A percentile compares a stretch with the other conserved stretches of the same genome.
phyloP scores from a whole-genome alignment of 2,329 filamentous ascomycete genomes.

The Talaromyces amestolkiae region DNA sequence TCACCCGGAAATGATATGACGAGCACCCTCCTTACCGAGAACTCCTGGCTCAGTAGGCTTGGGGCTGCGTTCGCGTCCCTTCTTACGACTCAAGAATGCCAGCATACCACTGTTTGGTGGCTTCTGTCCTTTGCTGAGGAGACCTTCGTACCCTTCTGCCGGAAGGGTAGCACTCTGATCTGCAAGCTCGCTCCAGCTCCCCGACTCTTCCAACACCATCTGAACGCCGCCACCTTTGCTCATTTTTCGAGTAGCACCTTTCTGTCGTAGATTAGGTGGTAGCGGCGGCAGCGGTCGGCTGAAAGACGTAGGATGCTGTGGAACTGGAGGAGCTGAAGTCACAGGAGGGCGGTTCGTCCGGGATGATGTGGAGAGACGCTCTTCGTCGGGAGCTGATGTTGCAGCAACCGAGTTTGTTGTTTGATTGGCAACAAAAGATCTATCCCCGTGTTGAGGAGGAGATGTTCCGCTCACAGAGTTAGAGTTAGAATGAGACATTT shows the following conservation, averaged over 20 bases:
- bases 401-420: slow-evolving; percentile 3
- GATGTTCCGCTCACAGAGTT: slow-evolving; percentile 32
- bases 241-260: slow-evolving; percentile 66
- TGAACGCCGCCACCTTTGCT: slow-evolving; percentile 82
- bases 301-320: slow-evolving; percentile 36
- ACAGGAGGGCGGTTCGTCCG: slow-evolving; percentile 23
- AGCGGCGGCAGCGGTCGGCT: slow-evolving; percentile 38
- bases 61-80: slow-evolving; percentile 83
- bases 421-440: slow-evolving; percentile 23
- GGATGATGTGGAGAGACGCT: slow-evolving; percentile 22
- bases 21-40: slow-evolving; percentile 87
- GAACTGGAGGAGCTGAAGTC: slow-evolving; percentile 25
- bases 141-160: slow-evolving; percentile 56
- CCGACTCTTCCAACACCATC: slow-evolving; percentile 83
- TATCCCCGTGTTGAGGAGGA: slow-evolving; percentile 32
- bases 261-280: slow-evolving; percentile 45
- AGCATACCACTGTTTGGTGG: slow-evolving; percentile 70
- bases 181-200: slow-evolving; percentile 88
- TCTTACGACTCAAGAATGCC: slow-evolving; percentile 84
- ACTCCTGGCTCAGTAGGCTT: slow-evolving; percentile 94
- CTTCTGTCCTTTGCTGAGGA: slow-evolving; percentile 46
- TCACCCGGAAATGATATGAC: slow-evolving; percentile 65
- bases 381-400: slow-evolving; percentile 22
- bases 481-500: slow-evolving; percentile 37
- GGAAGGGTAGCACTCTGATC: slow-evolving; percentile 76